phyloP scores from a whole-genome alignment of 2,329 filamentous ascomycete species.

The Exophiala phaeomuriformis region DNA sequence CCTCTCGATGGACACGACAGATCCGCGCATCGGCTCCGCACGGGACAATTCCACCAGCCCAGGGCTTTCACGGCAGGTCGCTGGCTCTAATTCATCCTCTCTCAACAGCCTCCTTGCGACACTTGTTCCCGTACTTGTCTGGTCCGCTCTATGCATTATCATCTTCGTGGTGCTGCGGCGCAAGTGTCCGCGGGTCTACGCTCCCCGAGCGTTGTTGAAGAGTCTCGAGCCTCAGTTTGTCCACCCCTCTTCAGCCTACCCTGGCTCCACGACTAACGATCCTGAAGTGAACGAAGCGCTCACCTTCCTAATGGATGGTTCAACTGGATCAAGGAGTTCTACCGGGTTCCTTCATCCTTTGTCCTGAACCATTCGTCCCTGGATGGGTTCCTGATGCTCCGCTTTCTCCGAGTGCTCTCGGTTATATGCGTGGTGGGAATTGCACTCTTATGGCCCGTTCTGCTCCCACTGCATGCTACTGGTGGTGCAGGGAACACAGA shows the following conservation, averaged over 20 bases:
- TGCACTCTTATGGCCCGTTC: slow-evolving; percentile 74
- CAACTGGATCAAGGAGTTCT: slow-evolving; percentile 33
- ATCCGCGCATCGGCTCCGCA: slow-evolving; percentile 41
- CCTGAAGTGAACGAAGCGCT: slow-evolving; percentile 30
- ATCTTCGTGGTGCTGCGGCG: slow-evolving; percentile 48
- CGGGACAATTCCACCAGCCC: slow-evolving; percentile 38
- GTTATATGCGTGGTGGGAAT: slow-evolving; percentile 75
- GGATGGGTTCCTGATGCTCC: slow-evolving; percentile 84
- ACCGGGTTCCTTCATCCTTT: slow-evolving; percentile 46
- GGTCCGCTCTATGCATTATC: slow-evolving; percentile 44
- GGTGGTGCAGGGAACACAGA: slow-evolving; percentile 62
- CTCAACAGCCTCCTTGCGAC: slow-evolving; percentile 43
- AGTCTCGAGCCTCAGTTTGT: slow-evolving; percentile 47
- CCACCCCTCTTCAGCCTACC: background rate
- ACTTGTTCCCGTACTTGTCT: slow-evolving; percentile 47
- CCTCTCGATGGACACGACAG: slow-evolving; percentile 21
- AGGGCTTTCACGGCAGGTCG: slow-evolving; percentile 34
- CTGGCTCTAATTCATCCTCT: slow-evolving; percentile 38
- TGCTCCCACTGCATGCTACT: slow-evolving; percentile 80
- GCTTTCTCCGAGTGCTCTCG: slow-evolving; percentile 71
- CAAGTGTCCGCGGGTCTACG: slow-evolving; percentile 48
- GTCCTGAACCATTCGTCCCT: slow-evolving; percentile 82
- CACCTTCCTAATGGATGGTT: slow-evolving; percentile 32
- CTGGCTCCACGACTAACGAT: background rate
- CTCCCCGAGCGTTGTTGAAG: slow-evolving; percentile 47